Base-by-base conservation (phyloP, 805 yeast genomes). In the Pichia paraexigua region DNA sequence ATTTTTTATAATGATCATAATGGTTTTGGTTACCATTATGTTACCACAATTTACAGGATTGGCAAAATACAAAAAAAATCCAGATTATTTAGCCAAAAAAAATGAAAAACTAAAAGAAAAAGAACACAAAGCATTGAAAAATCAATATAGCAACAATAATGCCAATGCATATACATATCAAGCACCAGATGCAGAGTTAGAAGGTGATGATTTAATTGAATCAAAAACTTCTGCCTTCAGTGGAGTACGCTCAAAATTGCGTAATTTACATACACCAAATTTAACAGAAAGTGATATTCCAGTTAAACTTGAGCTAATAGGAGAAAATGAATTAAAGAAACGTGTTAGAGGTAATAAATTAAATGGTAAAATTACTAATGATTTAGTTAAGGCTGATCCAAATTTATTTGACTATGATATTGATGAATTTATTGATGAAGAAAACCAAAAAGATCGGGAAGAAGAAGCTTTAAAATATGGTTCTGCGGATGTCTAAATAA, bases 361-460 rank as follows among this genome's bases (percentile, higher is more conserved):
- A 15, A 15, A 2, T n/a, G 18, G 30, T n/a, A 32, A 13, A n/a
- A 17, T 21, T 20, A 27, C 8, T 28, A 6, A 13, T 10, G 12
- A 27, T n/a, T 41, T 12, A 12, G 12, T 45, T 10, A 60, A 60
- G 47, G 52, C 59, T 4, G 73, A 75, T 57, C 79, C 79, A 9
- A 71, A 73, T 55, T 61, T 56, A 2, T 77, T 66, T 60, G 81
- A 77, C 57, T 77, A 69, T 53, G 78, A 75, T 53, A 57, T 77
- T 27, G 73, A 77, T 53, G 79, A 76, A 15, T 63, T 77, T 47
- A 75, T 77, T 28, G 59, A 65, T 21, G 68, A 69, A 43, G 72
- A 69, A 50, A 51, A 58, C 13, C 58, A 50, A 22, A 59, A 57
- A 6, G 72, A 24, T 17, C 21, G 20, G 20, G 17, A 47, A n/a